Base-by-base conservation (phyloP, 2,329 filamentous ascomycete genomes). In the Epichloe festucae region DNA sequence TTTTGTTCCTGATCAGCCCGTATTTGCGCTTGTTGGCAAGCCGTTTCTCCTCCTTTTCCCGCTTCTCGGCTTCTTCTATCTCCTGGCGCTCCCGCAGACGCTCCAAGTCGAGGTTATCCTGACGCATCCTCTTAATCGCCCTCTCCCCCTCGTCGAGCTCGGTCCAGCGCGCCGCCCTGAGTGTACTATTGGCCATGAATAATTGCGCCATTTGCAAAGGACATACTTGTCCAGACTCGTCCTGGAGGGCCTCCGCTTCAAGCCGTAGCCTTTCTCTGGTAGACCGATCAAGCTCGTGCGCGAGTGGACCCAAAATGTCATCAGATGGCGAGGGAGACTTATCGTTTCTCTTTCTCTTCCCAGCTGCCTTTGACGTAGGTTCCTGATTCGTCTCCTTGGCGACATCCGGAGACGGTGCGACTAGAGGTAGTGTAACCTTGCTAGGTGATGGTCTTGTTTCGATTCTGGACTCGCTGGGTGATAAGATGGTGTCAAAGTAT, bases 11-110 rank as follows among this genome's bases (percentile, higher is more conserved):
- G 42, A 58, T 52, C n/a, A 56, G 56, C 12, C 55, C 50, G 40
- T 59, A 62, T 43, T 55, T 56, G n/a, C 52, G 50, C 39, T 62
- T 62, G 43, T 58, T 61, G 17, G 56, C 58, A 35, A 54, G 48
- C 10, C 57, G 56, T 23, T 53, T 52, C 46, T 57, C 53, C 39
- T 62, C 60, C 38, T 53, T 58, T 23, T 53, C 43, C 12, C 52
- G 49, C 23, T 42, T 52, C 2, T 31, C 38, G 39, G 55, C 56
- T 7, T 56, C 54, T 39, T 54, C 56, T 48, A 59, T 55, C 21
- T 54, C 46, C 3, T 54, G 53, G 48, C 50, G 55, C 21, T 52
- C 53, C 10, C 14, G 31, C 17, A 62, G 53, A 21, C 48, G 50
- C n/a, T 41, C 23, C 2, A 54, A 12, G 38, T 62, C 55, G 35